Evolutionary conservation across 306 rosid genomes (phyloP).

Genomic region (Malus orientalis): DNA sequence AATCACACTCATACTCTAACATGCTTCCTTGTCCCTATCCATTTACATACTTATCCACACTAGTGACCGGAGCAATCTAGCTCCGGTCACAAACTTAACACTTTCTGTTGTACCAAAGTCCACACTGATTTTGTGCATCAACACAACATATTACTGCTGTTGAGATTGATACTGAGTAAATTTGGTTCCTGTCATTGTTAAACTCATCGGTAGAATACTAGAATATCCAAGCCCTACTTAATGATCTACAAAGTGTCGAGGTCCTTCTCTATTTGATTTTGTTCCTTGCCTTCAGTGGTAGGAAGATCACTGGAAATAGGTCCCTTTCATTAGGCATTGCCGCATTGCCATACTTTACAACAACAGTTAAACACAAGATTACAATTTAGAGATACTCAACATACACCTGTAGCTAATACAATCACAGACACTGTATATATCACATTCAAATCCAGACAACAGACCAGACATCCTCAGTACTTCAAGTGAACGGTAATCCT

Average conservation of each 20-base stretch:
- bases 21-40: too few species aligned
- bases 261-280: not conserved
- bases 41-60: too few species aligned
- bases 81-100: too few species aligned
- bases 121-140: too few species aligned
- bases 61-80: too few species aligned
- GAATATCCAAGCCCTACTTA: not conserved
- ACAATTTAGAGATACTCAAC: slow-evolving; percentile 5
- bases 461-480: slow-evolving; percentile 27
- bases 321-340: not conserved
- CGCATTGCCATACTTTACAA: not conserved
- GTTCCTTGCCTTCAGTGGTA: not conserved
- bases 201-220: not conserved
- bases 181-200: not conserved
- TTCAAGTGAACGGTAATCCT: slow-evolving; percentile 57
- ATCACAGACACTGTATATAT: not conserved
- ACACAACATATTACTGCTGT: not conserved
- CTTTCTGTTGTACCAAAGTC: too few species aligned
- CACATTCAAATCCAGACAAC: slow-evolving; percentile 4
- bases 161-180: not conserved
- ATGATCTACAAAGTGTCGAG: not conserved
- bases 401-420: not conserved
- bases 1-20: too few species aligned
- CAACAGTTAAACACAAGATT: not conserved
- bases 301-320: not conserved